phyloP scores from a whole-genome alignment of 306 rosid genomes.

The Ormosia emarginata region DNA sequence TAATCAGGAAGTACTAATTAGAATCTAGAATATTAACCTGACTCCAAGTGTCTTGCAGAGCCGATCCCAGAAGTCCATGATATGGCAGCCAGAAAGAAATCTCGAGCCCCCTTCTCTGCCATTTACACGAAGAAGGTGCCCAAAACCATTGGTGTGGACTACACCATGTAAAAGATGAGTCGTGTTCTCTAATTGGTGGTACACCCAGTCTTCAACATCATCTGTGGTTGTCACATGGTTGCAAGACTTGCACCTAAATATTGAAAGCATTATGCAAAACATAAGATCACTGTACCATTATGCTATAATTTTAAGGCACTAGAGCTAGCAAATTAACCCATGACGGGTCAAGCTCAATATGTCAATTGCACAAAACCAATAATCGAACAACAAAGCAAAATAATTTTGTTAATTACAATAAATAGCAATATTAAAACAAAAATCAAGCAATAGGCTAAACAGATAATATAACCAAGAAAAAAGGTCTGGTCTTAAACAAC shows the following conservation, averaged over 20 bases:
- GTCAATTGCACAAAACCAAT: too few species aligned
- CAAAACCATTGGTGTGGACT: conserved; percentile 91
- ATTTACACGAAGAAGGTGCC: conserved; percentile 94
- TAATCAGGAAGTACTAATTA: neutral
- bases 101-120: conserved; percentile 97
- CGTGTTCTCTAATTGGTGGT: conserved; percentile 81
- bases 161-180: conserved; percentile 92
- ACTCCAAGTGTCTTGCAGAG: conserved; percentile 83
- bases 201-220: conserved; percentile 94
- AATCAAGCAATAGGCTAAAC: too few species aligned
- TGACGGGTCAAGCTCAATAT: too few species aligned
- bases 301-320: too few species aligned
- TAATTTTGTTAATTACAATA: too few species aligned
- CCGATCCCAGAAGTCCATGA: conserved; percentile 96
- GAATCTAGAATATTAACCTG: conserved; percentile 50
- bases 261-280: conserved; percentile 15
- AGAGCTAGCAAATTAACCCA: too few species aligned
- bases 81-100: conserved; percentile 77
- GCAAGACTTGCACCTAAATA: conserved; percentile 91
- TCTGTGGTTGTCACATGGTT: conserved; percentile 80
- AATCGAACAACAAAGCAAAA: too few species aligned
- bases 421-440: too few species aligned
- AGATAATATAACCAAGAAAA: too few species aligned
- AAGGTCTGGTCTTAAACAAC: too few species aligned
- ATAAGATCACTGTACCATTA: neutral